These are phyloP conservation scores for Neopestalotiopsis sp. DNA, from an alignment of 2,329 filamentous ascomycete species.

Conservation along the genomic window DNA sequence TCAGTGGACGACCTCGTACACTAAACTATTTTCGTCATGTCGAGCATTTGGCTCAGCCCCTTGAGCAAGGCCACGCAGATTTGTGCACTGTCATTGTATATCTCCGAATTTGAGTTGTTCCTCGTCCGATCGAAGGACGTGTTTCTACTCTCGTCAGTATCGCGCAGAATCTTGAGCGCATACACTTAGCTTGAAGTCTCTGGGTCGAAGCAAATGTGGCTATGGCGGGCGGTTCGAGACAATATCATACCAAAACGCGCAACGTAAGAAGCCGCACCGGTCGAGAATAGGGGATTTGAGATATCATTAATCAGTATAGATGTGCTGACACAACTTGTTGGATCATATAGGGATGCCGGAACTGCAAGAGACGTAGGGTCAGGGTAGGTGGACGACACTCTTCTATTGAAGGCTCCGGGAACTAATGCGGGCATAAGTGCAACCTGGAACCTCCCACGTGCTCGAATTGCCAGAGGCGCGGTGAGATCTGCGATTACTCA, in stretches of 20 bases:
- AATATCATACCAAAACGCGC: conserved; percentile 6
- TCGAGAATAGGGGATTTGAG: too few species aligned
- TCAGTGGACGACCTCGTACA: conserved; percentile 11
- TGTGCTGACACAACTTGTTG: too few species aligned
- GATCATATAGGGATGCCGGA: conserved; percentile 16
- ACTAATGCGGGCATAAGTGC: conserved; percentile 21
- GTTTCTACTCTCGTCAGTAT: too few species aligned
- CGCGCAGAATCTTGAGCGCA: too few species aligned
- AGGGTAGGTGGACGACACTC: conserved; percentile 18
- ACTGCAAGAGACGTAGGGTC: conserved; percentile 24
- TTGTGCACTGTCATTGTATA: not conserved
- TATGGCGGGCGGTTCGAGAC: not conserved
- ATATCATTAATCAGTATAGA: too few species aligned
- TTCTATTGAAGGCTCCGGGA: not conserved
- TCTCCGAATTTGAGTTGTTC: too few species aligned
- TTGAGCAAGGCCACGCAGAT: not conserved
- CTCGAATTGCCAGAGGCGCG: conserved; percentile 27
- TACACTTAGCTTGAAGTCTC: too few species aligned
- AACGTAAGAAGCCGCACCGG: not conserved
- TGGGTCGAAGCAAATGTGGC: not conserved
- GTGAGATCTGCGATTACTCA: conserved; percentile 27
- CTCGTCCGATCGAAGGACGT: too few species aligned
- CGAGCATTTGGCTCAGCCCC: not conserved
- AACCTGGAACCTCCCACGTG: conserved; percentile 28
- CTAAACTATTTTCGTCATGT: not conserved